Percentiles rank a stretch among this genome's conserved stretches.
These are phyloP conservation scores for Globisporangium nagaii DNA, from an alignment of 352 stramenopile genomes.

Conservation along the genomic window DNA sequence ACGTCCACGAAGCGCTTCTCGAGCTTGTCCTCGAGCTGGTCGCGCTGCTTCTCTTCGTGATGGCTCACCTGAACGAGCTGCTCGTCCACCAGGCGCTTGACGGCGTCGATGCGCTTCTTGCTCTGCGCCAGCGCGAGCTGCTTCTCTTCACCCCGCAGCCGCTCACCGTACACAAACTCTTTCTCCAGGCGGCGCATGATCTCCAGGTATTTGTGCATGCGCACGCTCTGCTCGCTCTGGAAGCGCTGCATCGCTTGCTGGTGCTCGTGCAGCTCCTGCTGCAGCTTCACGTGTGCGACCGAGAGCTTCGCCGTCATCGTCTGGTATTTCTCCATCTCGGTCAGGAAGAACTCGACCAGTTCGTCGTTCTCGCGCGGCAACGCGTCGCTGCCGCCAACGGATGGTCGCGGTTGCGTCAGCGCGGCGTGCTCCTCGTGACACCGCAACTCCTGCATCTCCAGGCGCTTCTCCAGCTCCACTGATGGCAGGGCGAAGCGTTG, in stretches of 20 bases:
- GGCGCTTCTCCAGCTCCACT: constrained; percentile 26
- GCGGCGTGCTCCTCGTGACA: constrained; percentile 2
- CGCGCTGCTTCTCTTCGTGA: constrained; percentile 16
- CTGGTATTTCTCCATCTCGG: constrained; percentile 44
- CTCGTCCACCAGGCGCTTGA: constrained; percentile 16
- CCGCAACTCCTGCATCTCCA: constrained; percentile 29
- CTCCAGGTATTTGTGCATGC: constrained; percentile 28
- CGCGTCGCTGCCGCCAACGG: not conserved
- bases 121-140: constrained; percentile 18
- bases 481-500: too few relatives aligned
- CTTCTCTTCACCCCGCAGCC: constrained; percentile 31
- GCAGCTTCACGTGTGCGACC: constrained; percentile 16
- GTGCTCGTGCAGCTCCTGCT: constrained; percentile 23
- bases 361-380: constrained; percentile 20
- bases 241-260: constrained; percentile 20
- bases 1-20: constrained; percentile 35
- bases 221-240: constrained; percentile 22
- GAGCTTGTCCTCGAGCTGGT: constrained; percentile 27
- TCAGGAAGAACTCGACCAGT: constrained; percentile 40
- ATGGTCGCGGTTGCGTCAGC: not conserved
- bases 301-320: constrained; percentile 21
- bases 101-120: constrained; percentile 21
- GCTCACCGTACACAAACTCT: constrained; percentile 25
- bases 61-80: constrained; percentile 21
- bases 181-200: constrained; percentile 34